These are phyloP conservation scores for Talaromyces sp. DNA, from an alignment of 2,329 filamentous ascomycete species.

Conservation along the genomic window DNA sequence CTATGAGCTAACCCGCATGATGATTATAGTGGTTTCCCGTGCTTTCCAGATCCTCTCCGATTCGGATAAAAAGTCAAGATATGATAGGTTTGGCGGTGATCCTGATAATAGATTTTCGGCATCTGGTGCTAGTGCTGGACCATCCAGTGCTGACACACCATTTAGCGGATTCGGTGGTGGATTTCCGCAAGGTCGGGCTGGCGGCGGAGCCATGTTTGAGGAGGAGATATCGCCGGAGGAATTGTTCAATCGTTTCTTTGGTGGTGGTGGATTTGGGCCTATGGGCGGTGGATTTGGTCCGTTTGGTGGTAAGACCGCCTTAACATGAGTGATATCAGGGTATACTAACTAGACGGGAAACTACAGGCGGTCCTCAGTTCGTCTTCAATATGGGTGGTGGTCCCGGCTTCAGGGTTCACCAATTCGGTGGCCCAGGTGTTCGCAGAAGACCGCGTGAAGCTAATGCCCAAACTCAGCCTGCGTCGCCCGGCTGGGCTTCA, in stretches of 20 bases:
- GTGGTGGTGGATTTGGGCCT: slow-evolving; percentile 53
- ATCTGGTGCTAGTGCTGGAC: slow-evolving; percentile 27
- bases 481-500: slow-evolving; percentile 49
- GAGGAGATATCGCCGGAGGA: slow-evolving; percentile 95
- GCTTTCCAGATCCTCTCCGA: slow-evolving; percentile 93
- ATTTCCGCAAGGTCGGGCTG: slow-evolving; percentile 37
- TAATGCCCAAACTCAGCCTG: slow-evolving; percentile 44
- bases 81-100: slow-evolving; percentile 83
- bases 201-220: slow-evolving; percentile 64
- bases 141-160: slow-evolving; percentile 33
- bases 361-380: slow-evolving; percentile 67
- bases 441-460: slow-evolving; percentile 68
- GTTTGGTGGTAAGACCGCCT: slow-evolving; percentile 56
- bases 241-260: slow-evolving; percentile 95
- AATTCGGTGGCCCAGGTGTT: slow-evolving; percentile 79
- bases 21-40: slow-evolving; percentile 66
- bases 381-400: slow-evolving; percentile 93
- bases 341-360: slow-evolving; percentile 9
- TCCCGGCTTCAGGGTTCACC: slow-evolving; percentile 87
- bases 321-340: neutral
- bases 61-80: slow-evolving; percentile 85
- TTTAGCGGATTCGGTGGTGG: slow-evolving; percentile 47
- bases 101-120: slow-evolving; percentile 79
- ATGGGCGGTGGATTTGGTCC: slow-evolving; percentile 57
- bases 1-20: neutral